Evolutionary conservation across 441 rosid genomes (phyloP), one percentile per base, ranked within the genome.

Genomic region (Daphne laureola): DNA sequence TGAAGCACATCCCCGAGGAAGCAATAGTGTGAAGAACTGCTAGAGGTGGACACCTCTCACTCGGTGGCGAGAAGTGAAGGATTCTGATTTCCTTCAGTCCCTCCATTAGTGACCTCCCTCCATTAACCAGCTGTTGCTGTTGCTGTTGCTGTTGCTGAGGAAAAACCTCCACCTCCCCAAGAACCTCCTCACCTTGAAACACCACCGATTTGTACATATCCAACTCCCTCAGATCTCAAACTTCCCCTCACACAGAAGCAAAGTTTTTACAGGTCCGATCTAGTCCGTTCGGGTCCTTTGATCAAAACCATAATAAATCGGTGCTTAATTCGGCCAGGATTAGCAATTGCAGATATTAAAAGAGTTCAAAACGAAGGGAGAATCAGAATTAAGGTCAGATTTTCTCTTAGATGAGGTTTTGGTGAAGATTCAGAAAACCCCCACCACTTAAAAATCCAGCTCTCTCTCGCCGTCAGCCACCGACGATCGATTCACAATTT

Each of bases 11-110:
- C 61, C 97, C 95, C 76, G 51, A 61, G 49, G 87, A 55, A 23
- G 79, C 68, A 63, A 93, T 57, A 47, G 90, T 84, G 73, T 81
- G 86, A 12, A 93, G 87, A 23, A 93, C 95, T 15, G 97, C 81
- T 21, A 90, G 90, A 59, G 97, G 99, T 12, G 93, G 84, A 68
- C 97, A 90, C 57, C 99, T 93, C 73, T 93, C 93, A 69, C 99
- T 87, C 49, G 82, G 58, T 69, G 66, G 75, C 43, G 96, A 80
- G 64, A 83, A 82, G 65, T 73, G 67, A 57, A 71, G 69, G 46
- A 85, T 78, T 46, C 73, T 82, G 84, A 93, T 77, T 62, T 79
- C 95, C 67, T 71, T 85, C 81, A 73, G 62, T 63, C 73, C 67
- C 59, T 83, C 89, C 59, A 67, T 68, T 38, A 72, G 64, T 48